Evolutionary conservation across 306 rosid species (phyloP).

Genomic region (Fagus crenata): DNA sequence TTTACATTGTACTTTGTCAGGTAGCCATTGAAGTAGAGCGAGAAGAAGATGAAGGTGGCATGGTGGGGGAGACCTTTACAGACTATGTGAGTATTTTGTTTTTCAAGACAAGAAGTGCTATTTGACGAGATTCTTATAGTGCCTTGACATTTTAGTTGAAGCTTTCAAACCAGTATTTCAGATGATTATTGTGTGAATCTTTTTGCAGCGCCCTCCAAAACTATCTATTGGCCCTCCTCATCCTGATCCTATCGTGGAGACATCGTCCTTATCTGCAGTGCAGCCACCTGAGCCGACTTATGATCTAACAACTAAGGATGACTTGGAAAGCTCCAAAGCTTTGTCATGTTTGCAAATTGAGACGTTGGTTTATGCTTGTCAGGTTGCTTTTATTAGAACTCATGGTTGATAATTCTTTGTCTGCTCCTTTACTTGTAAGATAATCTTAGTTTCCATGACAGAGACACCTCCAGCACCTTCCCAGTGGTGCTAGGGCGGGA

Average conservation of each 20-base stretch:
- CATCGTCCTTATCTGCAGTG: constrained; percentile 94
- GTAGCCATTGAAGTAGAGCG: constrained; percentile 96
- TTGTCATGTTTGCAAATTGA: constrained; percentile 98
- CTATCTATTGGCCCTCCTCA: constrained; percentile 89
- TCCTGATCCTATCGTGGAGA: constrained; percentile 97
- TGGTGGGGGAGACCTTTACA: constrained; percentile 90
- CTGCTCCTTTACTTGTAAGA: constrained; percentile 28
- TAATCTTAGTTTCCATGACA: constrained; percentile 53
- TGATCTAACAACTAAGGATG: constrained; percentile 65
- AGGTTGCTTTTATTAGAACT: constrained; percentile 66
- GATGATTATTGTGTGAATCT: constrained; percentile 29
- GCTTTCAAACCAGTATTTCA: constrained; percentile 25
- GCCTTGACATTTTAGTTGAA: constrained; percentile 31
- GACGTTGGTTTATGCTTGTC: constrained; percentile 93
- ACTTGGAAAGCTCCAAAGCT: constrained; percentile 62
- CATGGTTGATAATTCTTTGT: constrained; percentile 26
- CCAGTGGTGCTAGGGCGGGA: constrained; percentile 76
- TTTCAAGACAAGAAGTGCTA: constrained; percentile 15
- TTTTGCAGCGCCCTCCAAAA: constrained; percentile 89
- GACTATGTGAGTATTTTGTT: constrained; percentile 77
- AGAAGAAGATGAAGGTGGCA: constrained; percentile 98
- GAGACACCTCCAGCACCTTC: constrained; percentile 91
- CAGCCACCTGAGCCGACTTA: constrained; percentile 99
- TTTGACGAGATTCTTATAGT: constrained; percentile 16
- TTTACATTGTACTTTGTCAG: constrained; percentile 46